These are phyloP conservation scores for Actinomucor elegans DNA, from an alignment of 371 early-diverging fungal species.

Conservation along the genomic window DNA sequence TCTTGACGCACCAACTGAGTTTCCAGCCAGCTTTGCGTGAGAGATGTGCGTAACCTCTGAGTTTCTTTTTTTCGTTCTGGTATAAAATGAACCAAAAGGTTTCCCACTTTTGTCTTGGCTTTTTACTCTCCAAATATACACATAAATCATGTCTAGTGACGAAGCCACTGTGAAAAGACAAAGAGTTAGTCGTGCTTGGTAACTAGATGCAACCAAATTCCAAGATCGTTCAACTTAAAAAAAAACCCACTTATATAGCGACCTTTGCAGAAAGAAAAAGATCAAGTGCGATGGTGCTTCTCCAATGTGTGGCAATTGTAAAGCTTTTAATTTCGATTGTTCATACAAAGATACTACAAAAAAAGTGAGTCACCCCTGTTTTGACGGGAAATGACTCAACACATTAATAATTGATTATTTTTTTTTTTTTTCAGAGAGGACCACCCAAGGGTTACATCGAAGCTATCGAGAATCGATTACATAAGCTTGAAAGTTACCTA, in stretches of 20 bases:
- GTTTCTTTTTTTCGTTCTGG: not conserved
- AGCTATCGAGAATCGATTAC: constrained; percentile 66
- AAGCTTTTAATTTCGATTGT: constrained; percentile 40
- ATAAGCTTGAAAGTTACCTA: constrained; percentile 56
- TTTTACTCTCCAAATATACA: not conserved
- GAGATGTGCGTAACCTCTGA: not conserved
- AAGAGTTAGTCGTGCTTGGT: constrained; percentile 54
- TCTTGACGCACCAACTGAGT: too few species aligned
- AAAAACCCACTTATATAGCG: constrained; percentile 26
- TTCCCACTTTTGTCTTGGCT: not conserved
- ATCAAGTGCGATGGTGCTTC: constrained; percentile 62
- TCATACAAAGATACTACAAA: constrained; percentile 47
- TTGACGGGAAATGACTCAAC: too few species aligned
- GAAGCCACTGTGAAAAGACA: constrained; percentile 24
- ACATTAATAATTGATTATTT: not conserved
- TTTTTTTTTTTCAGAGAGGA: constrained; percentile 42
- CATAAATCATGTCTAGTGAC: constrained; percentile 12
- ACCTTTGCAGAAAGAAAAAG: constrained; percentile 62
- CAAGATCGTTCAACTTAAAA: not conserved
- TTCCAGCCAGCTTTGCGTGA: too few species aligned
- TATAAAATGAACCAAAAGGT: too few species aligned
- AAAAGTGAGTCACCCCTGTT: constrained; percentile 28
- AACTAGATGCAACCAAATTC: constrained; percentile 1
- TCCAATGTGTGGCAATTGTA: constrained; percentile 53
- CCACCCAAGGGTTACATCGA: constrained; percentile 77